Percentiles rank a stretch among this genome's conserved stretches.
phyloP scores from a whole-genome alignment of 2,329 filamentous ascomycete genomes.

The Eutypa lata region DNA sequence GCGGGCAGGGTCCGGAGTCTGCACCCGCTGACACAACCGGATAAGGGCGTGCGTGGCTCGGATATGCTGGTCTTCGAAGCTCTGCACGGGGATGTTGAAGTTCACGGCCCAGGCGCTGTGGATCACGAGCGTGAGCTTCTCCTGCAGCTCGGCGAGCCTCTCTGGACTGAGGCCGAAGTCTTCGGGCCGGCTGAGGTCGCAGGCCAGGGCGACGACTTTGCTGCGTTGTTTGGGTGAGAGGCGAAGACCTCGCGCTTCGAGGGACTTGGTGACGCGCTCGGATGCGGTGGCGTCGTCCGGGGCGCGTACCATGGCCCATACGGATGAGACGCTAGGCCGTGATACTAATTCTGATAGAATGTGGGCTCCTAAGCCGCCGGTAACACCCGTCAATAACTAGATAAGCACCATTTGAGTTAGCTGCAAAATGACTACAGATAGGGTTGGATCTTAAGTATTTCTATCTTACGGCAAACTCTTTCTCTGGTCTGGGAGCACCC shows the following conservation, averaged over 20 bases:
- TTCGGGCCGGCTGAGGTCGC: slow-evolving; percentile 36
- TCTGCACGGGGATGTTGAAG: slow-evolving; percentile 47
- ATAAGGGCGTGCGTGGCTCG: slow-evolving; percentile 43
- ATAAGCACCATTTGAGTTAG: not conserved
- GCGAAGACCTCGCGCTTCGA: slow-evolving; percentile 30
- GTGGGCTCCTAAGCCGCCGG: slow-evolving; percentile 59
- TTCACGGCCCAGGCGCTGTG: slow-evolving; percentile 55
- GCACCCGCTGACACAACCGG: slow-evolving; percentile 33
- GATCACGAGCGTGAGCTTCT: slow-evolving; percentile 39
- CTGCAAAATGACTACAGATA: too few species aligned
- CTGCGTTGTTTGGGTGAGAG: slow-evolving; percentile 29
- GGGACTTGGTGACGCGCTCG: slow-evolving; percentile 25
- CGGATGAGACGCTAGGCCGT: slow-evolving; percentile 50
- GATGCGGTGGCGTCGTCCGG: slow-evolving; percentile 29
- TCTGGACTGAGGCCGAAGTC: slow-evolving; percentile 34
- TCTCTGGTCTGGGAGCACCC: slow-evolving; percentile 12
- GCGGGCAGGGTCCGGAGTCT: slow-evolving; percentile 29
- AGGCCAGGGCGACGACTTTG: slow-evolving; percentile 35
- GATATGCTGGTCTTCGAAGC: slow-evolving; percentile 46
- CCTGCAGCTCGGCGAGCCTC: slow-evolving; percentile 22
- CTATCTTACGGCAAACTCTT: slow-evolving; percentile 15
- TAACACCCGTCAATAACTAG: slow-evolving; percentile 56
- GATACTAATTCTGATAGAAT: slow-evolving; percentile 56
- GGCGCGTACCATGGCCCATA: slow-evolving; percentile 49
- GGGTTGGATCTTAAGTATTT: not conserved